phyloP scores from a whole-genome alignment of 495 filamentous ascomycete genomes.

The Viridothelium virens region DNA sequence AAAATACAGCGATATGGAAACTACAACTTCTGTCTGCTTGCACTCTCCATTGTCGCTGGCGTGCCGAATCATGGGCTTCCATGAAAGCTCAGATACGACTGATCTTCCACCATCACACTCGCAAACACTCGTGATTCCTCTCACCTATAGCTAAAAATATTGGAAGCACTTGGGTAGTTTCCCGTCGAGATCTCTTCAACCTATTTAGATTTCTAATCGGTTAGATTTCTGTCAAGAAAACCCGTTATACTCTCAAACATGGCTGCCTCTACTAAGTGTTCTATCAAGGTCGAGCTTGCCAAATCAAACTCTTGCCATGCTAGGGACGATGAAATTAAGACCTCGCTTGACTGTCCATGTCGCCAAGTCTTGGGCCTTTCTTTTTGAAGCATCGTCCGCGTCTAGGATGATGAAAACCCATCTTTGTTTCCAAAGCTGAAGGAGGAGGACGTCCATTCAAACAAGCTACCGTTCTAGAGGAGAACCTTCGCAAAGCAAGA shows the following conservation, averaged over 20 bases:
- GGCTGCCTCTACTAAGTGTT: not conserved
- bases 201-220: not conserved
- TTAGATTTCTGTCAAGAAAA: too few species aligned
- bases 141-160: not conserved
- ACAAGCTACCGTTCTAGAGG: conserved; percentile 11
- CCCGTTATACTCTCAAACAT: not conserved
- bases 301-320: not conserved
- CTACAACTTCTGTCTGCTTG: too few species aligned
- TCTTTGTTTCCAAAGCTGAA: conserved; percentile 31
- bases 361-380: conserved; percentile 8
- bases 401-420: conserved; percentile 37
- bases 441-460: conserved; percentile 12
- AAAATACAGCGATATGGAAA: too few species aligned
- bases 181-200: too few species aligned
- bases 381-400: conserved; percentile 41
- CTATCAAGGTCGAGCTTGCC: not conserved
- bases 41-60: too few species aligned
- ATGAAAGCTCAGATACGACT: too few species aligned
- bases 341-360: not conserved
- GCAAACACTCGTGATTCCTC: not conserved
- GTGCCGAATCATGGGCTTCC: too few species aligned
- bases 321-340: not conserved
- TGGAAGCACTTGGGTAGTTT: too few species aligned
- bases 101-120: too few species aligned
- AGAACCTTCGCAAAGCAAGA: conserved; percentile 13